phyloP scores from a whole-genome alignment of 2,329 filamentous ascomycete genomes.

The Penicillium sp. region DNA sequence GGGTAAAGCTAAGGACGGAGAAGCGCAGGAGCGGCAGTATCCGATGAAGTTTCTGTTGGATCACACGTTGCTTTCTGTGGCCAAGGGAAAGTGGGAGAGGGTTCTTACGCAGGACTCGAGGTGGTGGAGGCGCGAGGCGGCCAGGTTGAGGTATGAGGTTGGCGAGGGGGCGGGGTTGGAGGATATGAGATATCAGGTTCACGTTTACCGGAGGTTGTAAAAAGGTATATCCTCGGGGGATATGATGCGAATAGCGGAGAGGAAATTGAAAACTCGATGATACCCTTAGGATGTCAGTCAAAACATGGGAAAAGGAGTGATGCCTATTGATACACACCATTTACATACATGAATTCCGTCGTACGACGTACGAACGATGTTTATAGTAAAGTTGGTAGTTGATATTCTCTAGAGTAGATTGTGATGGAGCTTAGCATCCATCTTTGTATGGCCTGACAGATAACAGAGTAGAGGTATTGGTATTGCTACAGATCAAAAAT shows the following conservation, averaged over 20 bases:
- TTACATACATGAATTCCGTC: too few species aligned
- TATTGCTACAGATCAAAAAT: constrained; percentile 32
- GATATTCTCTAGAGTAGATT: too few species aligned
- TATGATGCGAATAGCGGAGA: constrained; percentile 9
- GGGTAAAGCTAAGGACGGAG: constrained; percentile 55
- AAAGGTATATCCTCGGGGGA: not conserved
- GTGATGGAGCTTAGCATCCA: too few species aligned
- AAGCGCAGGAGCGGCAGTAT: constrained; percentile 62
- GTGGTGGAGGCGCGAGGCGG: constrained; percentile 77
- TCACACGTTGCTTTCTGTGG: constrained; percentile 67
- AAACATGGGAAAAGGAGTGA: not conserved
- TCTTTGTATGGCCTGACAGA: not conserved
- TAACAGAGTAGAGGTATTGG: constrained; percentile 32
- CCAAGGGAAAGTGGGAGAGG: constrained; percentile 68
- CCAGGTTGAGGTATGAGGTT: constrained; percentile 74
- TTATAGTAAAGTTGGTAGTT: too few species aligned
- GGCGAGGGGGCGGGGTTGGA: constrained; percentile 85
- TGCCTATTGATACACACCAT: not conserved
- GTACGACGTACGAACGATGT: too few species aligned
- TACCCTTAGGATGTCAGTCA: not conserved
- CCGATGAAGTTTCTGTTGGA: constrained; percentile 94
- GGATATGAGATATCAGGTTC: constrained; percentile 93
- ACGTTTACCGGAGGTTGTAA: constrained; percentile 66
- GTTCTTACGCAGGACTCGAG: constrained; percentile 73
- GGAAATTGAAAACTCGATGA: constrained; percentile 11